These are phyloP conservation scores for Leptomonas pyrrhocoris DNA, from an alignment of 208 protist genomes.

Conservation along the genomic window DNA sequence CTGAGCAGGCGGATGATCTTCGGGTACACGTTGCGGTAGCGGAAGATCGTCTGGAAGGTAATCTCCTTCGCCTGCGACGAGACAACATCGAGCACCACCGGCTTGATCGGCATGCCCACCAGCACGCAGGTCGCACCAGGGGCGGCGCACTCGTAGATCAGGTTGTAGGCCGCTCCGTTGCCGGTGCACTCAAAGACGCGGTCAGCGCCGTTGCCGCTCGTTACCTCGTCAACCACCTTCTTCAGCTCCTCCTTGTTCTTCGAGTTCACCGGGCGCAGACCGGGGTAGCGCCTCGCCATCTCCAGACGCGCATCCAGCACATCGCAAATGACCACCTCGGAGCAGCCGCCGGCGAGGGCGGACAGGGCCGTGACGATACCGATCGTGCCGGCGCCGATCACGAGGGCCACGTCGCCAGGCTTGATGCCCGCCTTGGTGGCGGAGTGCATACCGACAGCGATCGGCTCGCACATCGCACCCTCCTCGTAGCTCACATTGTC, in stretches of 20 bases:
- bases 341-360: constrained; percentile 53
- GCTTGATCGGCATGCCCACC: constrained; percentile 51
- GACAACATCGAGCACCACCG: constrained; percentile 40
- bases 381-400: constrained; percentile 52
- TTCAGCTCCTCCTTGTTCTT: constrained; percentile 31
- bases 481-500: constrained; percentile 71
- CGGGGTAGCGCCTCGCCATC: constrained; percentile 37
- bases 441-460: constrained; percentile 62
- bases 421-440: constrained; percentile 55
- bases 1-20: constrained; percentile 69
- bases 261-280: constrained; percentile 44
- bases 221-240: constrained; percentile 35
- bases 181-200: constrained; percentile 61
- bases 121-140: constrained; percentile 54
- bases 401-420: constrained; percentile 39
- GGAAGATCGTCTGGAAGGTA: constrained; percentile 47
- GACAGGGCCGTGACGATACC: constrained; percentile 52
- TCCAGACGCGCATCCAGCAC: constrained; percentile 35
- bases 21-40: constrained; percentile 64
- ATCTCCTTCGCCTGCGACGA: constrained; percentile 7
- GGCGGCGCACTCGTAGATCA: constrained; percentile 45
- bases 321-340: constrained; percentile 52
- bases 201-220: constrained; percentile 40
- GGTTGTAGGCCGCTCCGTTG: constrained; percentile 29
- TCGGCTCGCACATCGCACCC: constrained; percentile 71